phyloP scores from a whole-genome alignment of 2,329 filamentous ascomycete genomes.

The Diplodia seriata region DNA sequence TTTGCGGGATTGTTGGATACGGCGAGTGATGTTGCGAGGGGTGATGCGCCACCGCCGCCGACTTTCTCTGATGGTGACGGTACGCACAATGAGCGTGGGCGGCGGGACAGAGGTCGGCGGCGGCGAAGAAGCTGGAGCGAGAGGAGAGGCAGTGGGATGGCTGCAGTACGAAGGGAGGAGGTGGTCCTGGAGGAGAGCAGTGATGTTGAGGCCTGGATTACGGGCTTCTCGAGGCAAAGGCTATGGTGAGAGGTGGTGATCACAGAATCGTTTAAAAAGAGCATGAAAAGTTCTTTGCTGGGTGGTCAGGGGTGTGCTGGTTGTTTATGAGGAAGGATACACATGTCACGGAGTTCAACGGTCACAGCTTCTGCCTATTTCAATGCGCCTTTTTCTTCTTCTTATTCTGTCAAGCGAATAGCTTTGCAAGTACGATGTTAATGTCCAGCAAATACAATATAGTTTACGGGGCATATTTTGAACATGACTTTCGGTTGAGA shows the following conservation, averaged over 20 bases:
- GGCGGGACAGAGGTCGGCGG: background rate
- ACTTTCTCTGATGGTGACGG: too few species aligned
- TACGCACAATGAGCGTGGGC: too few species aligned
- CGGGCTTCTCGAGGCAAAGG: background rate
- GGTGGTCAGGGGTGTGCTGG: background rate
- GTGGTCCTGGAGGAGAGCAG: conserved; percentile 3
- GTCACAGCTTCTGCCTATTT: background rate
- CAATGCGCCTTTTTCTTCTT: too few species aligned
- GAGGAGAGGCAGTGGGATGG: background rate
- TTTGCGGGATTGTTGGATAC: conserved; percentile 8
- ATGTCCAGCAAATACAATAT: background rate
- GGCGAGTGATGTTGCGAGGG: background rate
- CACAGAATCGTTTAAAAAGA: background rate
- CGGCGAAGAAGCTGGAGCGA: background rate
- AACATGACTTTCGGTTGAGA: background rate
- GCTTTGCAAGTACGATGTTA: background rate
- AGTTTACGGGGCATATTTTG: background rate
- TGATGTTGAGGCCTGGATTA: conserved; percentile 1
- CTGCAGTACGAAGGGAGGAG: background rate
- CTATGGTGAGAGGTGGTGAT: background rate
- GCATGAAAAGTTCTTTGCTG: background rate
- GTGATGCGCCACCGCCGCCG: background rate
- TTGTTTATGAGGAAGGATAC: background rate
- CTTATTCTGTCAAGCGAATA: background rate
- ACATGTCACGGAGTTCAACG: background rate